phyloP scores from a whole-genome alignment of 2,329 filamentous ascomycete species.

The Myriosclerotinia curreyana region DNA sequence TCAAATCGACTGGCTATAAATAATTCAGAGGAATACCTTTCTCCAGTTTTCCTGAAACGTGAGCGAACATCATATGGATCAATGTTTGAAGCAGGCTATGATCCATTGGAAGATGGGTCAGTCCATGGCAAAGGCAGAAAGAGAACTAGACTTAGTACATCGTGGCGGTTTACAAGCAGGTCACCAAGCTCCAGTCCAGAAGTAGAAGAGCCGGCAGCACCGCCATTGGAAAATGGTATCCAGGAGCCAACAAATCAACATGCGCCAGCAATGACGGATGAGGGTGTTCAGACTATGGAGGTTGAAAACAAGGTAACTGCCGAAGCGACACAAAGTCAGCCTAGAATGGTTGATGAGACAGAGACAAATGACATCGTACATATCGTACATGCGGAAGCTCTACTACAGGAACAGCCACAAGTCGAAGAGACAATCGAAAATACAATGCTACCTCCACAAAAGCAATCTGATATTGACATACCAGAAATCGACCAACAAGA shows the following conservation, averaged over 20 bases:
- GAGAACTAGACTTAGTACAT: slow-evolving; percentile 63
- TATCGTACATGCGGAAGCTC: background rate
- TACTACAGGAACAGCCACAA: background rate
- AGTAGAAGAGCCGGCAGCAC: slow-evolving; percentile 26
- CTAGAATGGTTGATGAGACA: background rate
- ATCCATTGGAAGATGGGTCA: slow-evolving; percentile 66
- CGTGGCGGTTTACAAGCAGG: slow-evolving; percentile 71
- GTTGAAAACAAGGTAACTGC: slow-evolving; percentile 34
- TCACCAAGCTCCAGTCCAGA: slow-evolving; percentile 63
- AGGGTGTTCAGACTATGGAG: slow-evolving; percentile 44
- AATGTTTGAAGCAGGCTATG: slow-evolving; percentile 60
- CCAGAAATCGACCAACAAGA: background rate
- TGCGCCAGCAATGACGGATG: slow-evolving; percentile 40
- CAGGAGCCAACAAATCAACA: slow-evolving; percentile 26
- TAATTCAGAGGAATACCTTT: slow-evolving; percentile 58
- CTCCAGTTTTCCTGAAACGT: slow-evolving; percentile 76
- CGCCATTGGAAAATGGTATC: slow-evolving; percentile 16
- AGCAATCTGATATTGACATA: background rate
- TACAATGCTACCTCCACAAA: slow-evolving; percentile 12
- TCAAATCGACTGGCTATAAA: slow-evolving; percentile 40
- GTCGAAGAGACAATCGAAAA: background rate
- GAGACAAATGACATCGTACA: background rate
- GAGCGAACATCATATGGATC: slow-evolving; percentile 67
- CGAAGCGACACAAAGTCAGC: background rate
- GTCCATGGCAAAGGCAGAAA: slow-evolving; percentile 63